Evolutionary conservation across 371 early-diverging fungal species (phyloP), one percentile per base, ranked within the genome.

Genomic region (Smittium mucronatum): DNA sequence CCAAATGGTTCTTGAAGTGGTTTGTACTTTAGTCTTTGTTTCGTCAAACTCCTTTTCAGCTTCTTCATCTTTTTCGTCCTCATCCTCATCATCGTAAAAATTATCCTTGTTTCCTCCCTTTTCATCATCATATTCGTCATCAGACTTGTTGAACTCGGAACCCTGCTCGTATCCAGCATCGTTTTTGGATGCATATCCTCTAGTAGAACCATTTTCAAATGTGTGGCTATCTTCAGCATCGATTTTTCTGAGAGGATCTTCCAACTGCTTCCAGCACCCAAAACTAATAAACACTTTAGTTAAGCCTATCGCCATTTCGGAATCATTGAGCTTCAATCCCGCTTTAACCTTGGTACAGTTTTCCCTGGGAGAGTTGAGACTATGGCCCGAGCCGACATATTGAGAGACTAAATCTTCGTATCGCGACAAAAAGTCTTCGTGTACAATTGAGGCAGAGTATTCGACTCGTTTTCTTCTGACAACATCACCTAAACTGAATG

Each of bases 281-380:
- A 88, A 91, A 69, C 84, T 84, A 34, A 97, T 70, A 74, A 88
- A 93, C 25, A 93, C 81, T 79, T 88, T 72, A 57, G 59, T 60
- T 61, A 79, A 76, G n/a, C 94, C 93, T 0, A 91, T 76, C 32
- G 80, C 47, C 72, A 88, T 88, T 36, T 91, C 86, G 2, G 72
- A 65, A 29, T 79, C 76, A 1, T 70, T 61, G 2, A 65, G 17
- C 69, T 77, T 88, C 89, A 94, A 35, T 79, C 83, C 73, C 79
- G 77, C 47, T 75, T 81, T 35, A 77, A 78, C 28, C 75, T 80
- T 57, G 80, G 77, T 2, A 80, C 76, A 70, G 84, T 85, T 73
- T 80, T 86, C 33, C 34, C 34, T 63, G 36, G 69, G 68, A 59
- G 73, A 69, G 2, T 63, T 32, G 25, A 68, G 59, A 32, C 57